Evolutionary conservation across 2,329 filamentous ascomycete species (phyloP).

Genomic region (Westerdykella ornata): DNA sequence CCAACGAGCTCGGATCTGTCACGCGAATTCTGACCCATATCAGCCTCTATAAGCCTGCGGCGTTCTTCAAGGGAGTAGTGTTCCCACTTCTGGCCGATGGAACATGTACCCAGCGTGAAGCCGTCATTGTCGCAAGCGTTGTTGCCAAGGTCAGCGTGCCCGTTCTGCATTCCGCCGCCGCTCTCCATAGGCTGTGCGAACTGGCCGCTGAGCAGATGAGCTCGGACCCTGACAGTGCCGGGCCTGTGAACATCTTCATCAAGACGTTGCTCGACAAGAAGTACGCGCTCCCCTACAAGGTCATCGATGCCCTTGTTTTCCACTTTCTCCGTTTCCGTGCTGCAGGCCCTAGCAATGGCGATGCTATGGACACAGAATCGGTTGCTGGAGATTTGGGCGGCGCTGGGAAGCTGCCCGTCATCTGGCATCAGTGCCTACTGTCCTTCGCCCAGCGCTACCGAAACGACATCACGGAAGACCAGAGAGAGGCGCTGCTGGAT

Average conservation of each 20-base stretch:
- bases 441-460: constrained; percentile 91
- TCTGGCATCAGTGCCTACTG: constrained; percentile 92
- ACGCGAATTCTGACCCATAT: background rate
- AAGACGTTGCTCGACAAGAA: constrained; percentile 91
- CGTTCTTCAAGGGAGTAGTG: constrained; percentile 93
- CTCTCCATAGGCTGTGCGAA: constrained; percentile 85
- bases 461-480: constrained; percentile 93
- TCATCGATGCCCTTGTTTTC: constrained; percentile 90
- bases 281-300: constrained; percentile 90
- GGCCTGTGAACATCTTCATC: constrained; percentile 92
- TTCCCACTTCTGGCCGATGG: constrained; percentile 82
- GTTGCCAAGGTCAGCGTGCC: constrained; percentile 79
- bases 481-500: constrained; percentile 84
- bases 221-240: constrained; percentile 75
- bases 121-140: constrained; percentile 82
- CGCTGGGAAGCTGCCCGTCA: constrained; percentile 67
- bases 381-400: constrained; percentile 40
- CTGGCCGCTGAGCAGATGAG: constrained; percentile 87
- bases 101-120: constrained; percentile 87
- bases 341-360: constrained; percentile 54
- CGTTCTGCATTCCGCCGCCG: constrained; percentile 85
- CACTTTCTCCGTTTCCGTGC: constrained; percentile 88
- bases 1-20: background rate
- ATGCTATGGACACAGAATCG: constrained; percentile 45
- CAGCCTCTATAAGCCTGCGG: constrained; percentile 77